Evolutionary conservation across 1,139 yeast species (phyloP), one percentile per base, ranked within the genome.

Genomic region (Debaryomyces udenii): DNA sequence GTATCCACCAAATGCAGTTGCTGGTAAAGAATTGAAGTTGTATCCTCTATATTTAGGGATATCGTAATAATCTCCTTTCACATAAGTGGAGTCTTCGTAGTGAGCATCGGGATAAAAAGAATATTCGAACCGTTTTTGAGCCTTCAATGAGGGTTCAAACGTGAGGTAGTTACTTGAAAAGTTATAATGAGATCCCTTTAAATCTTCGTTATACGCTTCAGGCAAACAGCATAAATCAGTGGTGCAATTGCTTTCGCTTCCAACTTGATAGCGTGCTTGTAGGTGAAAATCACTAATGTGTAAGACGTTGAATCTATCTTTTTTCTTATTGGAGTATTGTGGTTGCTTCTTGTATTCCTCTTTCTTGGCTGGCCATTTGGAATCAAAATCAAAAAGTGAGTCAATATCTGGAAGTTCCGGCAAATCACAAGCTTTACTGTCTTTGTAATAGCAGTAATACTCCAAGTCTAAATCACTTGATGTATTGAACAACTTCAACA

Each of bases 281-380:
- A 81, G 61, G 55, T 83, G 90, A 62, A 82, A 78, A 55, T 83
- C 90, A 22, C 81, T 74, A 20, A 83, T 52, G 52, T 83, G 90
- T 45, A 83, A 64, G n/a, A 81, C 89, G 46, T 81, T 79, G 59
- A 83, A 79, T 6, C 47, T 48, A 13, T 59, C 64, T 3, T 9
- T 26, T 35, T 51, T 50, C 36, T 54, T 45, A n/a, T 48, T 42
- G 3, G 42, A 32, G 41, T 63, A 65, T 3, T 39, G 40, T 9
- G 73, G 74, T 41, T 62, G 60, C 9, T 28, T 34, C 18, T 51
- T 45, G 36, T 62, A 57, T 32, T 58, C 29, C 2, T 53, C 49
- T 35, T 60, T 53, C 49, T 67, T 67, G 10, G 43, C 51, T 4
- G 73, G 72, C 66, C 68, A 65, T 59, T 63, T 59, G 3, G 56